These are phyloP conservation scores for Brassica rapa DNA, from an alignment of 345 rosid genomes.

Conservation along the genomic window DNA sequence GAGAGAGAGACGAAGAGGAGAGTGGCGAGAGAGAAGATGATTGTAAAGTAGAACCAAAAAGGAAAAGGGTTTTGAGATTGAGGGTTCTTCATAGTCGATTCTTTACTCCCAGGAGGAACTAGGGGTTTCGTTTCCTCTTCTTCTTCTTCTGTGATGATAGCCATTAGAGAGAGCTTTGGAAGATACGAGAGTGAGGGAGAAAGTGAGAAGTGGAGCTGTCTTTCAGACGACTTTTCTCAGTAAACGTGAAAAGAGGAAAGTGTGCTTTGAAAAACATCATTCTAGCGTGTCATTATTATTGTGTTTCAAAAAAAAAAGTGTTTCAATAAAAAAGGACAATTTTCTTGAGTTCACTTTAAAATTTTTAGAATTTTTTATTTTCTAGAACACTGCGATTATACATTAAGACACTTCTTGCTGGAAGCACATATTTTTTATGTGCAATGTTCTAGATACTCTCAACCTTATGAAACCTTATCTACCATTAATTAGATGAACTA, in stretches of 20 bases:
- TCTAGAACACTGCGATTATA: too few species aligned
- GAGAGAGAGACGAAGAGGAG: constrained; percentile 49
- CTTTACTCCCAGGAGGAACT: constrained; percentile 22
- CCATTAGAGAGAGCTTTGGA: constrained; percentile 47
- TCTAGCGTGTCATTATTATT: background rate
- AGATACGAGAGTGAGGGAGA: constrained; percentile 1
- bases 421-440: too few species aligned
- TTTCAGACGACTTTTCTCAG: constrained; percentile 5
- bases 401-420: too few species aligned
- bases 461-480: too few species aligned
- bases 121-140: constrained; percentile 35
- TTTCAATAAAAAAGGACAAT: too few species aligned
- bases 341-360: too few species aligned
- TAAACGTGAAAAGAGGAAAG: constrained; percentile 9
- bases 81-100: constrained; percentile 35
- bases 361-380: too few species aligned
- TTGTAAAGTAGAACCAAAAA: constrained; percentile 83
- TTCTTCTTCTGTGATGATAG: constrained; percentile 75
- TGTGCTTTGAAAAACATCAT: constrained; percentile 4
- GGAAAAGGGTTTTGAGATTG: constrained; percentile 53
- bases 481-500: too few species aligned
- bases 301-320: too few species aligned
- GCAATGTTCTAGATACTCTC: too few species aligned
- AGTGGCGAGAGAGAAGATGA: constrained; percentile 58
- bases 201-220: constrained; percentile 10